phyloP scores from a whole-genome alignment of 75 land plant genomes.

The Chamaecyparis obtusa region DNA sequence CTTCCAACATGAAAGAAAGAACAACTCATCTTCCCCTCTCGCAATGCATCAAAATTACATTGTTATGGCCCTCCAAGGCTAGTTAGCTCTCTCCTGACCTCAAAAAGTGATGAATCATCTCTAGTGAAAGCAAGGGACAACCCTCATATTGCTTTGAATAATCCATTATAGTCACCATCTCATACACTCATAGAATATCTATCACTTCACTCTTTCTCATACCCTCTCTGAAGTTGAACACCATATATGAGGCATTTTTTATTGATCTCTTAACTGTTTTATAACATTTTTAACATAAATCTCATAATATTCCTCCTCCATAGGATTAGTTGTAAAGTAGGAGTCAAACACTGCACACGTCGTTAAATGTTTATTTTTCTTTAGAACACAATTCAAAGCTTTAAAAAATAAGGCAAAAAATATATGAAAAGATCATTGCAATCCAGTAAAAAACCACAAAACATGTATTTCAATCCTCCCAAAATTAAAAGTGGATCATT shows the following conservation, averaged over 20 bases:
- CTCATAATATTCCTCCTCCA: constrained; percentile 78
- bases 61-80: constrained; percentile 65
- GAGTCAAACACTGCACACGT: constrained; percentile 67
- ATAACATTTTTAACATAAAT: constrained; percentile 76
- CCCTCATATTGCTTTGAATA: constrained; percentile 95
- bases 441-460: background rate
- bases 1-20: constrained; percentile 91
- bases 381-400: background rate
- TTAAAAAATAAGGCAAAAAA: background rate
- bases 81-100: constrained; percentile 96
- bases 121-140: constrained; percentile 88
- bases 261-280: constrained; percentile 65
- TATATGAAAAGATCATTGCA: background rate
- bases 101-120: constrained; percentile 94
- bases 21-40: constrained; percentile 94
- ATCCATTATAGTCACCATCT: too few relatives aligned
- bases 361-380: background rate
- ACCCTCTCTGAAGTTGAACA: too few relatives aligned
- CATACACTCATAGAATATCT: too few relatives aligned
- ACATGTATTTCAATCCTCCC: background rate
- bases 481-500: background rate
- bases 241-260: constrained; percentile 82
- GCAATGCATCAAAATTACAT: too few relatives aligned
- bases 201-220: too few relatives aligned
- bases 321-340: constrained; percentile 84